Conservation (phyloP, 805 yeast genomes). For the Starmerella scarabaei region DNA sequence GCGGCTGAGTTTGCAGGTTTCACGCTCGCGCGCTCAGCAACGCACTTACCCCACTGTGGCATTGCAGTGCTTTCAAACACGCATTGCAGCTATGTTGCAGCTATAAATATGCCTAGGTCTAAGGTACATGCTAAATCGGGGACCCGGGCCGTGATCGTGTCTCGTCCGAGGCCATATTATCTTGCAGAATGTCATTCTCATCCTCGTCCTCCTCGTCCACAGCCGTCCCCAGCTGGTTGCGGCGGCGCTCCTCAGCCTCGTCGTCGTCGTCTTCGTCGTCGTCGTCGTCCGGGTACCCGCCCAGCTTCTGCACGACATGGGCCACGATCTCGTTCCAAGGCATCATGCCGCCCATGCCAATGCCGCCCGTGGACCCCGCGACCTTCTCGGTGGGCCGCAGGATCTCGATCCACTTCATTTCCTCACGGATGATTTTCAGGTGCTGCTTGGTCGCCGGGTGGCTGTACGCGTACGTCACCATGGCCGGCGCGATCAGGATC, state of each 20-base stretch:
- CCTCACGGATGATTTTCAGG: conserved; percentile 60
- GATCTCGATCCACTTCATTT: conserved; percentile 92
- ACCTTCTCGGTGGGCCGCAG: conserved; percentile 91
- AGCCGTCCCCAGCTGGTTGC: conserved; percentile 25
- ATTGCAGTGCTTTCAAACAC: no score
- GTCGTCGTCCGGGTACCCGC: conserved; percentile 46
- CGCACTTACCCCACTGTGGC: no score
- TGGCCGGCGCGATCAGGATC: conserved; percentile 82
- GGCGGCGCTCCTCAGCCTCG: conserved; percentile 19
- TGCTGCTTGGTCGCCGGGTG: conserved; percentile 81
- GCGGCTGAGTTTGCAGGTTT: no score
- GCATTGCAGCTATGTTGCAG: no score
- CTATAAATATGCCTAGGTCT: no score
- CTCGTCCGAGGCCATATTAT: no score
- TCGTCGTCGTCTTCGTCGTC: conserved; percentile 37
- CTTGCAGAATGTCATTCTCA: conserved; percentile 15
- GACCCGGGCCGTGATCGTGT: no score
- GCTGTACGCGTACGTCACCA: conserved; percentile 86
- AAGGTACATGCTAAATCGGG: no score
- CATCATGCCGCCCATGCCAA: conserved; percentile 99
- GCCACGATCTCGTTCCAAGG: conserved; percentile 93
- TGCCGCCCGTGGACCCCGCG: conserved; percentile 84
- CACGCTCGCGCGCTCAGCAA: no score
- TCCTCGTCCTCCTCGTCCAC: conserved; percentile 37
- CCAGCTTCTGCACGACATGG: conserved; percentile 58